phyloP scores from a whole-genome alignment of 1,139 yeast genomes.

The Waltiozyma sp. region DNA sequence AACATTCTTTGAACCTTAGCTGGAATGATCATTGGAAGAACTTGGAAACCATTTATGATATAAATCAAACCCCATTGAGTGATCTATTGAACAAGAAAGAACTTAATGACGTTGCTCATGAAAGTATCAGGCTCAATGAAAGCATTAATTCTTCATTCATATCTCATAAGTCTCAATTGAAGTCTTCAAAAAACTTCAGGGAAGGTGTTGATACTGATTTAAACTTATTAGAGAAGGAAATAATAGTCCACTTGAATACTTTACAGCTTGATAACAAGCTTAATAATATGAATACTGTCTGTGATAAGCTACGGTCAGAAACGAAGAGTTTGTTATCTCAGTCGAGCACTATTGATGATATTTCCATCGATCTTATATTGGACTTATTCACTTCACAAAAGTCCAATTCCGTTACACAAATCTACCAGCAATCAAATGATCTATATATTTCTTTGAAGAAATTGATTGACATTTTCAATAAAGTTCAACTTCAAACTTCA shows the following conservation, averaged over 20 bases:
- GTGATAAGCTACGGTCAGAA: conserved; percentile 15
- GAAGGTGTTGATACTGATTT: conserved; percentile 9
- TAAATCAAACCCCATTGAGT: conserved; percentile 18
- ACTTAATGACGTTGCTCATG: conserved; percentile 19
- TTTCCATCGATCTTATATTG: conserved; percentile 16
- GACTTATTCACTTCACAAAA: conserved; percentile 21
- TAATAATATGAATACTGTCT: conserved; percentile 8
- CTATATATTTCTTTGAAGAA: conserved; percentile 18
- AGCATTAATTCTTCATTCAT: conserved; percentile 19
- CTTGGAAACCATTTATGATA: conserved; percentile 29
- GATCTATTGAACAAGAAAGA: conserved; percentile 21
- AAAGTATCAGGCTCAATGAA: conserved; percentile 19
- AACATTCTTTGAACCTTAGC: conserved; percentile 33
- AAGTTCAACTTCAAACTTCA: conserved; percentile 14
- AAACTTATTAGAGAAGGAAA: conserved; percentile 10
- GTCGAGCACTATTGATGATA: conserved; percentile 9
- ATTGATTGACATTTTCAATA: conserved; percentile 14
- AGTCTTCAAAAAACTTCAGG: conserved; percentile 10
- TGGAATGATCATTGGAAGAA: conserved; percentile 39
- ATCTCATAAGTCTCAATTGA: conserved; percentile 20
- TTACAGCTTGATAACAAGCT: conserved; percentile 8
- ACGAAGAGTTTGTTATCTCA: conserved; percentile 12
- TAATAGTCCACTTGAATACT: conserved; percentile 4
- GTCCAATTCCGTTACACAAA: conserved; percentile 21
- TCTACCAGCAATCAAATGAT: conserved; percentile 19